These are phyloP conservation scores for Colletotrichum viniferum DNA, from an alignment of 2,329 filamentous ascomycete genomes.

Conservation along the genomic window DNA sequence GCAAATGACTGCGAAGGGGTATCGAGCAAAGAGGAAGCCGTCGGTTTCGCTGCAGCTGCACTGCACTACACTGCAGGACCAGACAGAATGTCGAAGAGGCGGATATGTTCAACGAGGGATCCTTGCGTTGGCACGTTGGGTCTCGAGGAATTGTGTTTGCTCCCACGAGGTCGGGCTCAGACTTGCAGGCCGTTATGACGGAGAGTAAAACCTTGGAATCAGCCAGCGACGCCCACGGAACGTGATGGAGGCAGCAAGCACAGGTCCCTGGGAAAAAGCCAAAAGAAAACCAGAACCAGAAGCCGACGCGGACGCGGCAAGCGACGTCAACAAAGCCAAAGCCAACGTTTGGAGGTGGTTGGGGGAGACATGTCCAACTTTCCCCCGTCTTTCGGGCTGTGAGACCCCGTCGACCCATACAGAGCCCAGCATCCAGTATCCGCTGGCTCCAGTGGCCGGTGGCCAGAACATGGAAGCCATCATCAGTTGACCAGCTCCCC, in stretches of 20 bases:
- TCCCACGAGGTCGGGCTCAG: constrained; percentile 14
- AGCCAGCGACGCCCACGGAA: not conserved
- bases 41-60: not conserved
- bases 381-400: not conserved
- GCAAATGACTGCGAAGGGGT: not conserved
- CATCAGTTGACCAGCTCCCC: not conserved
- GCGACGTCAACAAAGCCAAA: not conserved
- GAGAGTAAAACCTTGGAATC: not conserved
- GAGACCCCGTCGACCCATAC: not conserved
- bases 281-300: not conserved
- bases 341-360: constrained; percentile 9
- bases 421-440: not conserved
- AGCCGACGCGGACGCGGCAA: not conserved
- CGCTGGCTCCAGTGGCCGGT: not conserved
- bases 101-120: not conserved
- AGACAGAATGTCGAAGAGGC: not conserved
- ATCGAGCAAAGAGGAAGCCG: not conserved
- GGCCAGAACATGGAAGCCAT: not conserved
- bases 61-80: not conserved
- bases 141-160: not conserved
- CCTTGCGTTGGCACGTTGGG: not conserved
- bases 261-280: not conserved
- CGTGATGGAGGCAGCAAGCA: not conserved
- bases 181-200: constrained; percentile 5
- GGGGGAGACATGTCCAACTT: not conserved